Evolutionary conservation across 257 asterid genomes (phyloP), one percentile per base, ranked within the genome.

Genomic region (Nicotiana noctiflora): DNA sequence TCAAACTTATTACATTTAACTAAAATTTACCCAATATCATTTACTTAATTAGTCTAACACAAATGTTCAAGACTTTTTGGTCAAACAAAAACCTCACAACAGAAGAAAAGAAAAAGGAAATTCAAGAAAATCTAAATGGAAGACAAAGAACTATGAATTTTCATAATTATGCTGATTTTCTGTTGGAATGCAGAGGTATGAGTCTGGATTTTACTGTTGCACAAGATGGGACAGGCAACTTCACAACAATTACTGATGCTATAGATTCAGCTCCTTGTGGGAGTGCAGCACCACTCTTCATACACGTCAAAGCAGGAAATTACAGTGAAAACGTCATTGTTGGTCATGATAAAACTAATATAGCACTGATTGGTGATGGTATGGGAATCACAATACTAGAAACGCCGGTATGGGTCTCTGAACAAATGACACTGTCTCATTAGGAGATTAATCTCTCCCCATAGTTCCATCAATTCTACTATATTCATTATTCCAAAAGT

Each of bases 301-400:
- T 46, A 72, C 34, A 72, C 23, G 23, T 72, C 23, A 72, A 72
- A 72, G 2, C 5, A 72, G 78, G 44, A 21, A 0, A 2, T 23
- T 72, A 72, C 78, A 3, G 15, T 21, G 61, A 72, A 14, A 72
- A 23, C 8, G 13, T 72, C 60, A 46, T 12, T 1, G 27, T 72
- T 21, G 14, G 23, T 4, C 4, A 0, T 13, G 23, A 49, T 0
- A 72, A 72, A 72, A 27, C 78, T 12, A 72, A 46, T 23, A 46
- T 72, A 46, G 40, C 60, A 19, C 23, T 72, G 46, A 12, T 72
- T 72, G 78, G 61, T 23, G 78, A 72, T 72, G 78, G 78, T 23
- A 72, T 46, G 40, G 40, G 13, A 15, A 3, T 1, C 14, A 23
- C 78, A 13, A 25, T 72, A 21, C 49, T 72, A 46, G 7, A 72